These are phyloP conservation scores for Sordariomycetes sp. DNA, from an alignment of 2,329 filamentous ascomycete species.

Conservation along the genomic window DNA sequence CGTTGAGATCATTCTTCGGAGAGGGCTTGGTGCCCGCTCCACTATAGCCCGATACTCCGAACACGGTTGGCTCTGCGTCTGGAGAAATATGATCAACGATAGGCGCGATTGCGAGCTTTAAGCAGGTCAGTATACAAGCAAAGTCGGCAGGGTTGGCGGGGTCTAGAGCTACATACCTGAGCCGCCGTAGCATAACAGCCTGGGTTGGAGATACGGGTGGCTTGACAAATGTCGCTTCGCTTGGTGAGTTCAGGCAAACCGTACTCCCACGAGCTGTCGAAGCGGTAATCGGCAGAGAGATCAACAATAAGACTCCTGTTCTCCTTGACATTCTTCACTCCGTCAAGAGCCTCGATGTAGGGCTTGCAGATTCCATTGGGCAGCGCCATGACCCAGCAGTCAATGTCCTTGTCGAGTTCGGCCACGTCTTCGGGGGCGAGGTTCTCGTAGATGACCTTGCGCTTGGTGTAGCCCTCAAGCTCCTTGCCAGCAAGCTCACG, in stretches of 20 bases:
- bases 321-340: constrained; percentile 44
- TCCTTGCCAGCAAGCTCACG: constrained; percentile 83
- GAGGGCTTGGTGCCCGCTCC: constrained; percentile 91
- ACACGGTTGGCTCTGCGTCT: neutral
- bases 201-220: constrained; percentile 81
- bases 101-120: constrained; percentile 60
- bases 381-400: constrained; percentile 96
- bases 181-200: constrained; percentile 94
- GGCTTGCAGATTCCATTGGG: constrained; percentile 94
- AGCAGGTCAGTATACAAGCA: too few relatives aligned
- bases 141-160: too few relatives aligned
- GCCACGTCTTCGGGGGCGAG: constrained; percentile 78
- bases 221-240: constrained; percentile 65
- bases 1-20: constrained; percentile 83
- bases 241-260: constrained; percentile 79
- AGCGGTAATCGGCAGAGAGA: constrained; percentile 93
- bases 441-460: constrained; percentile 87
- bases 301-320: constrained; percentile 75
- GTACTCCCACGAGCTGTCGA: constrained; percentile 70
- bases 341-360: constrained; percentile 80
- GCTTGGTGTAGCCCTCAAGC: constrained; percentile 83
- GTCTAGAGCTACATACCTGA: constrained; percentile 77
- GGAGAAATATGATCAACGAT: neutral
- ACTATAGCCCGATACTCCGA: constrained; percentile 50
- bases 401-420: constrained; percentile 75